These are phyloP conservation scores for Akebia trifoliata DNA, from an alignment of 164 flowering plant genomes.

Conservation along the genomic window DNA sequence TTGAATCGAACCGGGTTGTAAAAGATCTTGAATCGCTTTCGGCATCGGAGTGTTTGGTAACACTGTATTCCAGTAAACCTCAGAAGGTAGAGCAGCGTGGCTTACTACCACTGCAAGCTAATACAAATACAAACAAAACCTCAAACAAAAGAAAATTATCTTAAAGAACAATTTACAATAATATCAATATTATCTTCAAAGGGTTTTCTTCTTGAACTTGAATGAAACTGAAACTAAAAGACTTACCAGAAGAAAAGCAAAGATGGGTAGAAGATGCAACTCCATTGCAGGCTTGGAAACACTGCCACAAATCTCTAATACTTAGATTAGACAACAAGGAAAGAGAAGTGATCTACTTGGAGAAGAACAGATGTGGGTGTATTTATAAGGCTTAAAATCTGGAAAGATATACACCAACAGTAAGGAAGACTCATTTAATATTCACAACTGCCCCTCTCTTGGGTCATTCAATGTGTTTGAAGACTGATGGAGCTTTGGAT, in stretches of 20 bases:
- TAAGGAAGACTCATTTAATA: not conserved
- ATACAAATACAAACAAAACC: conserved; percentile 13
- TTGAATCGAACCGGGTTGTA: conserved; percentile 17
- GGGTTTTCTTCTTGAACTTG: not conserved
- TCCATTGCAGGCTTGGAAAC: conserved; percentile 20
- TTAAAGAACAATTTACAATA: not conserved
- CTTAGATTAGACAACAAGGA: not conserved
- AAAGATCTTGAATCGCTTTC: conserved; percentile 20
- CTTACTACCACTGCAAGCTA: conserved; percentile 20
- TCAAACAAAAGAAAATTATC: not conserved
- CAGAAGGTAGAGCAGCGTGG: conserved; percentile 28
- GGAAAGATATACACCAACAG: not conserved
- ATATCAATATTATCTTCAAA: not conserved
- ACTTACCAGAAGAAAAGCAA: conserved; percentile 28
- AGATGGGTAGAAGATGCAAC: conserved; percentile 13
- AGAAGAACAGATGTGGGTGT: not conserved
- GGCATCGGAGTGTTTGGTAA: conserved; percentile 41
- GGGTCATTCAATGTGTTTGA: not conserved
- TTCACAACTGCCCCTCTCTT: conserved; percentile 7
- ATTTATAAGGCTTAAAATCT: conserved; percentile 6
- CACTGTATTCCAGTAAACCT: conserved; percentile 31
- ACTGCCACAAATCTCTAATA: not conserved
- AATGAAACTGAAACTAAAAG: not conserved
- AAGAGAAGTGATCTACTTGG: not conserved
- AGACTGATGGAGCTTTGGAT: not conserved